phyloP scores from a whole-genome alignment of 208 protist genomes.

The Endotrypanum monterogeii region DNA sequence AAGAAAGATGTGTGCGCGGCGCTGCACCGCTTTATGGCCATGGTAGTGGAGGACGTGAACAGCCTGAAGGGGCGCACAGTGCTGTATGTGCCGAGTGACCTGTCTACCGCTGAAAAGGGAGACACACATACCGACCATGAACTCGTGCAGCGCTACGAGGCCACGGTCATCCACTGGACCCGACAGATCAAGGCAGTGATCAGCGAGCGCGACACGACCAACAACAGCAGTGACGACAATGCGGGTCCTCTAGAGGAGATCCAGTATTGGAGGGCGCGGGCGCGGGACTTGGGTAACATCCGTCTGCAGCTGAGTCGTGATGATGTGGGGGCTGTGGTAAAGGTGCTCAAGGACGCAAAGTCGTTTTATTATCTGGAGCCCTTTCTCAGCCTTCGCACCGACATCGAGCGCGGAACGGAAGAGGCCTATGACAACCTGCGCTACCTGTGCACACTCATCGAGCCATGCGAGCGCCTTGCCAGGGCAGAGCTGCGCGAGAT shows the following conservation, averaged over 20 bases:
- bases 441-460: constrained; percentile 94
- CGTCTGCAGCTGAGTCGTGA: constrained; percentile 92
- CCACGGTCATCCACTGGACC: constrained; percentile 98
- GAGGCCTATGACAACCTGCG: constrained; percentile 96
- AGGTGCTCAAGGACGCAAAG: constrained; percentile 92
- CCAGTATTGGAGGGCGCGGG: constrained; percentile 94
- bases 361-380: constrained; percentile 94
- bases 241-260: constrained; percentile 96
- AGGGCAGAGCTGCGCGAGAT: constrained; percentile 88
- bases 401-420: constrained; percentile 94
- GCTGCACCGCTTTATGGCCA: constrained; percentile 97
- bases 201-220: constrained; percentile 62
- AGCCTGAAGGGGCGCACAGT: constrained; percentile 94
- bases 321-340: constrained; percentile 92
- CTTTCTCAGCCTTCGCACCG: constrained; percentile 92
- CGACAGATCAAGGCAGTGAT: constrained; percentile 98
- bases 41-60: constrained; percentile 95
- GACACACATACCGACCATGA: constrained; percentile 92
- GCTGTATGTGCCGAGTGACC: constrained; percentile 97
- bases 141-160: constrained; percentile 96
- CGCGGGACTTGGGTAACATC: constrained; percentile 95
- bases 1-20: constrained; percentile 95
- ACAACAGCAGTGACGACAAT: constrained; percentile 37
- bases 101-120: constrained; percentile 39
- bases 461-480: constrained; percentile 93